Evolutionary conservation across 305 asterid genomes (phyloP).

Genomic region (Fraxinus ornus): DNA sequence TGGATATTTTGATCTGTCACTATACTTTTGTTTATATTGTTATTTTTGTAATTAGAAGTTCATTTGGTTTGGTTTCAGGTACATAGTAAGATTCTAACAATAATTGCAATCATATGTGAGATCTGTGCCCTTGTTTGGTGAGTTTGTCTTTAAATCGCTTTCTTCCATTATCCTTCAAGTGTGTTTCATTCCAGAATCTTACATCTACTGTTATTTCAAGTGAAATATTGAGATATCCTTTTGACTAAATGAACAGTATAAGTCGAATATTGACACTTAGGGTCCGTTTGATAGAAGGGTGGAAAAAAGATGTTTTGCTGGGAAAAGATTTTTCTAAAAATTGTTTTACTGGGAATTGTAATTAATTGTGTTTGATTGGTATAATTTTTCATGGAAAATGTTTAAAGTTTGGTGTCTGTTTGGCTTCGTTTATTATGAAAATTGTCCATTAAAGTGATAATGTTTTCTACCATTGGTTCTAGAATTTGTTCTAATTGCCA

Average conservation of each 20-base stretch:
- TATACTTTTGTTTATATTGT: constrained; percentile 1
- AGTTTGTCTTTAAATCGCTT: constrained; percentile 29
- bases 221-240: background rate
- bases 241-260: background rate
- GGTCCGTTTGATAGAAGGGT: too few relatives aligned
- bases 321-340: too few relatives aligned
- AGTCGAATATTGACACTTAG: background rate
- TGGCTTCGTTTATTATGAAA: too few relatives aligned
- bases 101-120: constrained; percentile 77
- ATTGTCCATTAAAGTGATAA: too few relatives aligned
- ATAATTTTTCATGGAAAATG: too few relatives aligned
- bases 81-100: constrained; percentile 80
- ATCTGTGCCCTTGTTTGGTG: constrained; percentile 85
- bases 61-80: constrained; percentile 53
- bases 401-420: too few relatives aligned
- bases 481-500: too few relatives aligned
- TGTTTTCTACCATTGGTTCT: too few relatives aligned
- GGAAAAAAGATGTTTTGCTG: too few relatives aligned
- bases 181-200: background rate
- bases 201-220: background rate
- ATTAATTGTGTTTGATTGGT: too few relatives aligned
- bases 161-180: constrained; percentile 11
- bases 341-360: too few relatives aligned
- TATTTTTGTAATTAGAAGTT: constrained; percentile 8
- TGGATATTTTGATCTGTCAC: background rate